Conservation (phyloP, 306 rosid species). For the Malus sieversii region DNA sequence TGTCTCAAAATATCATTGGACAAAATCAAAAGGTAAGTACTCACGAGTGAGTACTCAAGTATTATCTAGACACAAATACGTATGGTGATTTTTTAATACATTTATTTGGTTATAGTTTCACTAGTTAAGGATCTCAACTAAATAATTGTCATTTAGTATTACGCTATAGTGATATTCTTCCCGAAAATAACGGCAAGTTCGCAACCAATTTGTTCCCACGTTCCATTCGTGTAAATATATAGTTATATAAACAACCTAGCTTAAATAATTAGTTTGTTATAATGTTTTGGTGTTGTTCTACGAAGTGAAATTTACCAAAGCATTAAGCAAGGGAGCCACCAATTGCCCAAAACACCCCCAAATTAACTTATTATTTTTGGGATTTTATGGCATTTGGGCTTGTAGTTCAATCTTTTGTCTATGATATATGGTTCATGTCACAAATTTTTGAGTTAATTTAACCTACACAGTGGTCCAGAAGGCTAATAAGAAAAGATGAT, state of each 20-base stretch:
- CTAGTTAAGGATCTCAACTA: neutral
- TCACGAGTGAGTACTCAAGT: too few species aligned
- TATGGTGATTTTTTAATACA: neutral
- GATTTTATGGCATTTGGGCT: neutral
- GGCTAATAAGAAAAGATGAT: neutral
- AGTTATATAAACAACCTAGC: too few species aligned
- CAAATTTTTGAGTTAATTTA: too few species aligned
- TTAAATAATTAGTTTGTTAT: neutral
- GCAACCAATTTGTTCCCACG: neutral
- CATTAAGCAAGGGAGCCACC: neutral
- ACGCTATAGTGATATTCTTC: too few species aligned
- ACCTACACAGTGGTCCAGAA: neutral
- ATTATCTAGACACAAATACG: neutral
- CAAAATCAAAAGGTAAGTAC: too few species aligned
- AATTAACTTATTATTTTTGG: neutral
- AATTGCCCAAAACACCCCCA: neutral
- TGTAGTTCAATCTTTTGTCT: neutral
- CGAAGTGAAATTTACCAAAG: neutral
- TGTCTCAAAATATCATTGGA: too few species aligned
- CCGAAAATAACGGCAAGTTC: accelerated
- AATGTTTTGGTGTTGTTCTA: neutral
- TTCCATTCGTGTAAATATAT: neutral
- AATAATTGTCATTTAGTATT: neutral
- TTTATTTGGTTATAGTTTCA: neutral
- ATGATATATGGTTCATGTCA: neutral